Evolutionary conservation across 495 filamentous ascomycete genomes (phyloP).

Genomic region (Glutinoglossum americanum): DNA sequence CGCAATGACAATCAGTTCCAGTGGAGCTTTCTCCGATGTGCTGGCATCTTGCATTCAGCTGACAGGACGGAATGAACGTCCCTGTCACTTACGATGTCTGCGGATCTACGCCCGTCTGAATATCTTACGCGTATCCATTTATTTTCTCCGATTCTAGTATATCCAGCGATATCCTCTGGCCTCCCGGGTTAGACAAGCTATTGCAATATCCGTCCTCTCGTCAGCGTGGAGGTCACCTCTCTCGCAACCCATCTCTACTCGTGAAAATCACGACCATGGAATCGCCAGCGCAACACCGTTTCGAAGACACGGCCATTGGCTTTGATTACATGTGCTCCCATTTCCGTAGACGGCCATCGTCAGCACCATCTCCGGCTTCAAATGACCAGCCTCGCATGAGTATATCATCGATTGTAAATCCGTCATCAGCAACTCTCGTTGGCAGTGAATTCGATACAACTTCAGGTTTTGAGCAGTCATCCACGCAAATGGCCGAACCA

Average conservation of each 20-base stretch:
- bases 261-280: neutral
- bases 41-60: constrained; percentile 3
- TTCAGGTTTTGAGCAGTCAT: neutral
- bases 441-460: neutral
- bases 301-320: neutral
- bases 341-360: neutral
- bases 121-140: neutral
- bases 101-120: neutral
- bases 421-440: neutral
- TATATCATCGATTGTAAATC: constrained; percentile 1
- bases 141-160: neutral
- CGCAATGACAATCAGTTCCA: constrained; percentile 1
- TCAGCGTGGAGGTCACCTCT: neutral
- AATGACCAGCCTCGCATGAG: neutral
- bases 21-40: neutral
- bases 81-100: neutral
- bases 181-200: neutral
- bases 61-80: neutral
- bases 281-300: neutral
- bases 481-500: neutral
- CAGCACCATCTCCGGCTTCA: neutral
- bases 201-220: neutral
- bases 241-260: neutral
- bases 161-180: neutral
- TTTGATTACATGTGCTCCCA: neutral